Conservation (phyloP, 1,284 basidiomycete genomes). For the Dichomitus squalens region DNA sequence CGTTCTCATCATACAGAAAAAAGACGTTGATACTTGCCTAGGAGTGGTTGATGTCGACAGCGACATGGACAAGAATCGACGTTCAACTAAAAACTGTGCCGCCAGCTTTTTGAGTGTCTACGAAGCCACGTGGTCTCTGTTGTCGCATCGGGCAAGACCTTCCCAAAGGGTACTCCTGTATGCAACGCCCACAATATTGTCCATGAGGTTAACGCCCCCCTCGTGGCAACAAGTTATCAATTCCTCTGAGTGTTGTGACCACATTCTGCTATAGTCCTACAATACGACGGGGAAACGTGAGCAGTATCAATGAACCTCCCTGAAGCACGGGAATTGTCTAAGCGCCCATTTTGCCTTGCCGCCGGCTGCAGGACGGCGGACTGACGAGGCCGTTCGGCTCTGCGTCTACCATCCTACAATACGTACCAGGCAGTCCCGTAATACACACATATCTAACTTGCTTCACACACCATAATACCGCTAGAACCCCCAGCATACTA, state of each 20-base stretch:
- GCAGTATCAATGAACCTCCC: no score
- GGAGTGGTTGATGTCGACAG: no score
- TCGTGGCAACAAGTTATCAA: no score
- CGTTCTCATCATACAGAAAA: slow-evolving; percentile 30
- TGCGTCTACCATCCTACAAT: not conserved
- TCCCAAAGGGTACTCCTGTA: no score
- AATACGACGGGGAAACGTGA: not conserved
- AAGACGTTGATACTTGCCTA: not conserved
- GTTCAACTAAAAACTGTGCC: not conserved
- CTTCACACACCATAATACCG: not conserved
- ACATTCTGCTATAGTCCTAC: no score
- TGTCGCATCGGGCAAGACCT: not conserved
- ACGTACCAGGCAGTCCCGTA: not conserved
- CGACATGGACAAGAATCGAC: not conserved
- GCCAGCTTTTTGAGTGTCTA: not conserved
- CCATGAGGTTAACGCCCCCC: no score
- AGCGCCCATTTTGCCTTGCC: no score
- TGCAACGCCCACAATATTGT: no score
- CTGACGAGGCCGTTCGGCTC: not conserved
- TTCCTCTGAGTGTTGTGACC: no score
- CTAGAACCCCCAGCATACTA: not conserved
- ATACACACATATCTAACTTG: not conserved
- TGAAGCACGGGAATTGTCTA: no score
- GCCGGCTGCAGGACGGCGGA: not conserved
- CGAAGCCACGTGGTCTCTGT: not conserved